These are phyloP conservation scores for Neurospora sp. DNA, from an alignment of 2,329 filamentous ascomycete genomes.

Conservation along the genomic window DNA sequence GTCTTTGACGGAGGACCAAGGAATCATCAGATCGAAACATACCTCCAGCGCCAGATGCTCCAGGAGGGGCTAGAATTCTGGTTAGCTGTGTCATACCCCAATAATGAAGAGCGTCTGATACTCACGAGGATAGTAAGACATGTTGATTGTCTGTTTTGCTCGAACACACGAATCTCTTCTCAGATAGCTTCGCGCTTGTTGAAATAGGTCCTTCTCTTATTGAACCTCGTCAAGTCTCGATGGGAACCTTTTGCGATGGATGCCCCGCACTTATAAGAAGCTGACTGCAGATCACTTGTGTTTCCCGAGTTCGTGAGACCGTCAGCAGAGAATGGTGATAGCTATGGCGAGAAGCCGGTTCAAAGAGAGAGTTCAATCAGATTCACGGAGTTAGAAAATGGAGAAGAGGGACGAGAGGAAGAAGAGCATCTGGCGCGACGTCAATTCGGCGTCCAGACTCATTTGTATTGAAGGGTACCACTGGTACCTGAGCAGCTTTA, in stretches of 20 bases:
- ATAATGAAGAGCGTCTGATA: background rate
- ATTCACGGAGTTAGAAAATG: background rate
- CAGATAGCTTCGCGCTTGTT: background rate
- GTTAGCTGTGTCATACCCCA: background rate
- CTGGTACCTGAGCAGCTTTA: background rate
- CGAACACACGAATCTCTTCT: background rate
- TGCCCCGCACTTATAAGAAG: background rate
- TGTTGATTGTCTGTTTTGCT: conserved; percentile 1
- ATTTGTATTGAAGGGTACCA: background rate
- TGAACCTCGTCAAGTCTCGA: background rate
- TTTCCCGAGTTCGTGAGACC: background rate
- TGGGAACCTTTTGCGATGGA: background rate
- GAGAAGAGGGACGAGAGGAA: background rate
- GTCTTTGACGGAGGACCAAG: background rate
- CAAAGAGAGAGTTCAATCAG: background rate
- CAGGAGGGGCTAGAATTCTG: conserved; percentile 13
- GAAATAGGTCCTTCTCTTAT: background rate
- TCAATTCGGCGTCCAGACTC: background rate
- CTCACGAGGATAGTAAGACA: conserved; percentile 20
- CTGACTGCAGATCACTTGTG: background rate
- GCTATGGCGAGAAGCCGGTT: background rate
- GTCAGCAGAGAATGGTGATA: background rate
- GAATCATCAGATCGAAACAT: conserved; percentile 2
- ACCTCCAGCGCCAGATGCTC: conserved; percentile 14
- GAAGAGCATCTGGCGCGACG: background rate